Conservation (phyloP, 139 green algal genomes). For the Micractinium sp. region DNA sequence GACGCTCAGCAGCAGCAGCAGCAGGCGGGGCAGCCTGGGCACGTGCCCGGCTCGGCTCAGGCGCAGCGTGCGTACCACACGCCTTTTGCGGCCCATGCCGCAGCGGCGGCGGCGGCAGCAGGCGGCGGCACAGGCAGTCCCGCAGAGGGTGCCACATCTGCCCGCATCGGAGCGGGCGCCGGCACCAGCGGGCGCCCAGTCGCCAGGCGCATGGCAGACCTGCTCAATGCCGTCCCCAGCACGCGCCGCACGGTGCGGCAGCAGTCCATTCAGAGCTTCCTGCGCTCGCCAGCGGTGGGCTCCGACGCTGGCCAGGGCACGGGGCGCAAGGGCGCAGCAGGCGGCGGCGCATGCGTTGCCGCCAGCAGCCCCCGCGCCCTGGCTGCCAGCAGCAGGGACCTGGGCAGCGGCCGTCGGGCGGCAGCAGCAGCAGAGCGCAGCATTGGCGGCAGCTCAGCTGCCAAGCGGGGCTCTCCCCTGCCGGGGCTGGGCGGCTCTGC, state of each 20-base stretch:
- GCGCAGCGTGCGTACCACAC: neutral
- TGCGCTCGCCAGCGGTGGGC: conserved; percentile 6
- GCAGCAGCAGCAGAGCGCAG: too few relatives aligned
- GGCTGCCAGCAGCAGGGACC: neutral
- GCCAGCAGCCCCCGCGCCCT: neutral
- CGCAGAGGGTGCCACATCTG: neutral
- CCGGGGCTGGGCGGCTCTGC: neutral
- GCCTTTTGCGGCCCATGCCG: neutral
- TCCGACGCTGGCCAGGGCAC: neutral
- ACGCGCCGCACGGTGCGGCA: conserved; percentile 1
- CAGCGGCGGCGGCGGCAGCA: neutral
- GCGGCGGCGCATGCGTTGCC: neutral
- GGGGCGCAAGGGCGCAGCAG: neutral
- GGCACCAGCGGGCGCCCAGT: neutral
- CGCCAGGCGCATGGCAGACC: neutral
- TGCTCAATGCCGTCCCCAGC: conserved; percentile 1
- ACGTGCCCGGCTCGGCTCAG: neutral
- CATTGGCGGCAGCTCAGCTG: neutral
- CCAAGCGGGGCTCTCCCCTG: neutral
- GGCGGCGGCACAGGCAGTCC: neutral
- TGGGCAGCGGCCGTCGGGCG: neutral
- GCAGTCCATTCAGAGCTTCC: conserved; percentile 12
- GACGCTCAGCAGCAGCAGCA: neutral
- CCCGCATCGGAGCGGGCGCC: neutral
- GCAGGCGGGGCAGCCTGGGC: neutral